Conservation (phyloP, 208 protist genomes). For the Herpetomonas tarakana region DNA sequence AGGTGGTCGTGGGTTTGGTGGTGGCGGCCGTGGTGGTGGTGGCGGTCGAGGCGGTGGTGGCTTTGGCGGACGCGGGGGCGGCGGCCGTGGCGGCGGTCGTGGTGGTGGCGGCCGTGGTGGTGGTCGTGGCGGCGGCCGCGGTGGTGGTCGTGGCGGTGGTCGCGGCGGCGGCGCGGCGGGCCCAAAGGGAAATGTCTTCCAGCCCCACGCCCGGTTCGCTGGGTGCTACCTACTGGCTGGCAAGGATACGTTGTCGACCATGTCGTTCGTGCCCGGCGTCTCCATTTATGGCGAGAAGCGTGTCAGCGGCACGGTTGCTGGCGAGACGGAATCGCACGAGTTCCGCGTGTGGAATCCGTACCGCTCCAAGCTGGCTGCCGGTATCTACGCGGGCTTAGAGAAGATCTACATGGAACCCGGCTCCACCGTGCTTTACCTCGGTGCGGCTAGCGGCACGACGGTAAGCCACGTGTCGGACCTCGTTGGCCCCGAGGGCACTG, state of each 20-base stretch:
- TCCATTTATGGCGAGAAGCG: slow-evolving; percentile 99
- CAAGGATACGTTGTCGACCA: slow-evolving; percentile 98
- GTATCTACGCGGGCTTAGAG: slow-evolving; percentile 97
- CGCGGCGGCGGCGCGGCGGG: slow-evolving; percentile 48
- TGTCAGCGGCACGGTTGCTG: slow-evolving; percentile 80
- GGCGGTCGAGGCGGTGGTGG: slow-evolving; percentile 25
- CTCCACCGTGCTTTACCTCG: slow-evolving; percentile 99
- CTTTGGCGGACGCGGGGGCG: slow-evolving; percentile 39
- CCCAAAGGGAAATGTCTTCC: slow-evolving; percentile 91
- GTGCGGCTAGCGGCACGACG: slow-evolving; percentile 99
- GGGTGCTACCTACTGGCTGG: slow-evolving; percentile 98
- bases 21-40: slow-evolving; percentile 42
- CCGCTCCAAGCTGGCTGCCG: slow-evolving; percentile 99
- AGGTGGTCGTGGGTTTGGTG: slow-evolving; percentile 20
- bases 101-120: slow-evolving; percentile 48
- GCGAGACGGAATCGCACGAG: slow-evolving; percentile 92
- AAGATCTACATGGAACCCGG: slow-evolving; percentile 98
- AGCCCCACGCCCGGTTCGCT: slow-evolving; percentile 93
- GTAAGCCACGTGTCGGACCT: slow-evolving; percentile 99
- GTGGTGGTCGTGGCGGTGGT: slow-evolving; percentile 47
- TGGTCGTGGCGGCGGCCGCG: slow-evolving; percentile 50
- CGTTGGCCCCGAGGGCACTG: slow-evolving; percentile 98
- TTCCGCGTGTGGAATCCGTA: slow-evolving; percentile 99
- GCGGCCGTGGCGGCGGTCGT: slow-evolving; percentile 35
- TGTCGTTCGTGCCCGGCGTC: slow-evolving; percentile 97